These are phyloP conservation scores for Tuber calosporum DNA, from an alignment of 495 filamentous ascomycete species.

Conservation along the genomic window DNA sequence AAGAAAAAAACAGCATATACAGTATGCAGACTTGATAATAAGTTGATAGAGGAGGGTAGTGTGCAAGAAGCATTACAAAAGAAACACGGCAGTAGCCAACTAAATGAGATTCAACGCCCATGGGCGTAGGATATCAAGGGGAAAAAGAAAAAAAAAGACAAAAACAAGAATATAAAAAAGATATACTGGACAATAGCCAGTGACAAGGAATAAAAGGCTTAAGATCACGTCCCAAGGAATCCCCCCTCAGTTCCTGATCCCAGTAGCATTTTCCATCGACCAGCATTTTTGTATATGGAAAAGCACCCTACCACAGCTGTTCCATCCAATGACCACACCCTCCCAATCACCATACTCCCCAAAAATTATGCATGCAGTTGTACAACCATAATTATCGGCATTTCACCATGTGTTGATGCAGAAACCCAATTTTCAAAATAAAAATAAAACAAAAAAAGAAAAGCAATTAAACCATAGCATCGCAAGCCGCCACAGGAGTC, in stretches of 20 bases:
- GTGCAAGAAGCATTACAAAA: constrained; percentile 13
- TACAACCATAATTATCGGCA: constrained; percentile 19
- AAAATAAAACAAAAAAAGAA: constrained; percentile 31
- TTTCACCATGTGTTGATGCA: constrained; percentile 8
- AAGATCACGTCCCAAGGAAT: constrained; percentile 26
- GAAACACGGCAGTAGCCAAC: constrained; percentile 33
- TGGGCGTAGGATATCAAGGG: constrained; percentile 25
- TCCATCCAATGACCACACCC: constrained; percentile 23
- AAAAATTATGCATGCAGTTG: constrained; percentile 28
- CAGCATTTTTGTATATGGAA: constrained; percentile 35
- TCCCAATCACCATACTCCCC: constrained; percentile 17
- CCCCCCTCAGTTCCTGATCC: constrained; percentile 17
- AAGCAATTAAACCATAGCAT: constrained; percentile 19
- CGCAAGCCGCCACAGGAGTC: neutral
- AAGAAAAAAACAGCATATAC: constrained; percentile 25
- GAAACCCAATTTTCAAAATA: constrained; percentile 35
- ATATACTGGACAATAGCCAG: constrained; percentile 30
- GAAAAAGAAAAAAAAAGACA: constrained; percentile 26
- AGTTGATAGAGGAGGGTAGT: neutral
- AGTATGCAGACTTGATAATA: neutral
- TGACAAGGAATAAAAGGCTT: constrained; percentile 29
- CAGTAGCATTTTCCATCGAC: constrained; percentile 1
- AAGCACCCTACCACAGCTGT: constrained; percentile 19
- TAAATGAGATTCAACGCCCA: constrained; percentile 18
- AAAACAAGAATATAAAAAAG: constrained; percentile 24